These are phyloP conservation scores for Verticillium isaacii DNA, from an alignment of 2,329 filamentous ascomycete genomes.

Conservation along the genomic window DNA sequence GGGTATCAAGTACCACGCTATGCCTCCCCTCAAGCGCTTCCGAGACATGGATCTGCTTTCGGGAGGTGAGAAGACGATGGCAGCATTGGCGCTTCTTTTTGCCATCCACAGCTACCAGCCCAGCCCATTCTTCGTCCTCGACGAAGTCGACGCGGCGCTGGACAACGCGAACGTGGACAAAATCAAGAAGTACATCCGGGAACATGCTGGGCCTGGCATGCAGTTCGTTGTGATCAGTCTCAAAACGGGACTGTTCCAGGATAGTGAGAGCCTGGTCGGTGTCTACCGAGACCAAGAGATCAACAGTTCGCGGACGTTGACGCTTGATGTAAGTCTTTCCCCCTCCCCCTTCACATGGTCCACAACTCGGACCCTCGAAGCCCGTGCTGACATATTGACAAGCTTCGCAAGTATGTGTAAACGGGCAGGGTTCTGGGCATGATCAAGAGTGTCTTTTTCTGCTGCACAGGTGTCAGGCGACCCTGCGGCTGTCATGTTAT, in stretches of 20 bases:
- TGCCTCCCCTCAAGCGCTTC: constrained; percentile 97
- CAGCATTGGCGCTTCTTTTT: constrained; percentile 90
- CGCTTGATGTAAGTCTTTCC: constrained; percentile 76
- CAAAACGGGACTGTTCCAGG: constrained; percentile 93
- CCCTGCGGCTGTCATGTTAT: not conserved
- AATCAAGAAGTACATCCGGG: constrained; percentile 92
- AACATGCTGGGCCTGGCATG: constrained; percentile 94
- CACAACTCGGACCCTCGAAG: not conserved
- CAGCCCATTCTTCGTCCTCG: constrained; percentile 93
- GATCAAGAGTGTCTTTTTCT: not conserved
- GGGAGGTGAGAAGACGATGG: constrained; percentile 98
- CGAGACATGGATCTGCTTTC: constrained; percentile 98
- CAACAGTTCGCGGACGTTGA: constrained; percentile 87
- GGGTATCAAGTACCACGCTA: constrained; percentile 97
- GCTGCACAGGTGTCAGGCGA: not conserved
- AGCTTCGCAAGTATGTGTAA: constrained; percentile 11
- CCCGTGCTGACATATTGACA: not conserved
- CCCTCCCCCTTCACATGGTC: not conserved
- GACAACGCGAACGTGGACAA: constrained; percentile 96
- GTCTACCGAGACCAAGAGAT: constrained; percentile 93
- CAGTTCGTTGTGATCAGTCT: constrained; percentile 98
- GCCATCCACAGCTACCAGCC: constrained; percentile 96
- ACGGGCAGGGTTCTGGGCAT: not conserved
- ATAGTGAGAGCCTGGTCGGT: constrained; percentile 91
- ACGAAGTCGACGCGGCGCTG: constrained; percentile 96